Evolutionary conservation across 345 rosid species (phyloP), one percentile per base, ranked within the genome.

Genomic region (Litchi chinensis): DNA sequence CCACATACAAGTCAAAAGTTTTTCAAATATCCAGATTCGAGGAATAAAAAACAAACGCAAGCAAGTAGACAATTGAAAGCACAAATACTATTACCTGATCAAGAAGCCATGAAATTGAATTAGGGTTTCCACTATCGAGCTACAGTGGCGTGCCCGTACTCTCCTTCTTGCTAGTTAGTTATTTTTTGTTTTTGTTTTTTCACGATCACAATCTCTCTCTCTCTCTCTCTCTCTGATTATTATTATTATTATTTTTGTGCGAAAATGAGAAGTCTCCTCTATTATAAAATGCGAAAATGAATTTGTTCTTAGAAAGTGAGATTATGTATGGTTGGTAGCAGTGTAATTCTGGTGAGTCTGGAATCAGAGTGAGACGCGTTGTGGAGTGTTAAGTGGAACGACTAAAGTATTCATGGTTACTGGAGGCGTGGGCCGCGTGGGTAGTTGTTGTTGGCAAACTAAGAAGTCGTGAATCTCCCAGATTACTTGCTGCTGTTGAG

Each of bases 71-170:
- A 37, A 39, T 18, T 43, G 22, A 32, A 54, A 54, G 59, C n/a
- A 54, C n/a, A 59, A 32, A 32, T 32, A 63, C 8, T 10, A 50
- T n/a, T 74, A 79, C 79, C 81, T 56, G 79, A 75, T 83, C 67
- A 81, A 57, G 81, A 75, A 79, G 81, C 81, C 86, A 79, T 83
- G 65, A 68, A 76, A 60, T 18, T 56, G 62, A 56, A 15, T 18
- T 70, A 77, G 71, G 77, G 78, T 32, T 74, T 72, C 48, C 72
- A 32, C 26, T 67, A 57, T 73, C 21, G 15, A 62, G 71, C 19
- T 13, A 67, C 60, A 37, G 71, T 28, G 39, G n/a, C 18, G 59
- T 16, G 59, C 11, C 79, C 75, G 74, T 71, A 76, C 37, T 67
- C 54, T 40, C 72, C 24, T 57, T 5, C 26, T 77, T 40, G 71